Evolutionary conservation across 225 moss, liverwort and hornwort species (phyloP).

Genomic region (Marchantia paleacea): DNA sequence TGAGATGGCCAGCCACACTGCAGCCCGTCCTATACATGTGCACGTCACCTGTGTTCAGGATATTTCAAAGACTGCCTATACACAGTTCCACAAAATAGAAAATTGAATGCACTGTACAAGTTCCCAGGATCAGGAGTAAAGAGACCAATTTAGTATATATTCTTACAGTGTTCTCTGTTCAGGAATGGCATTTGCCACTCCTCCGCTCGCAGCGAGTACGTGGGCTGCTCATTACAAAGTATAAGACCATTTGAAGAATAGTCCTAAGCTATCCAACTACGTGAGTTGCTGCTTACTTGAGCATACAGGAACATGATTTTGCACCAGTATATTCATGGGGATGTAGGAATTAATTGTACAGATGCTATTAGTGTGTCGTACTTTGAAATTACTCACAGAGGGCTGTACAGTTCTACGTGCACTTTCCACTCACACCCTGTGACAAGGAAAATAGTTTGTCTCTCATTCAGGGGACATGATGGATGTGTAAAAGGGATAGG

Average conservation of each 20-base stretch:
- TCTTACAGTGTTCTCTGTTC: slow-evolving; percentile 3
- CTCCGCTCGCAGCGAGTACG: background rate
- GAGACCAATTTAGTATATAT: background rate
- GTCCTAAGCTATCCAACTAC: background rate
- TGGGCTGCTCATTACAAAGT: background rate
- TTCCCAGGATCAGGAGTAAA: background rate
- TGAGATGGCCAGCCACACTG: too few species aligned
- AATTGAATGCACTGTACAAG: background rate
- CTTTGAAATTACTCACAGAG: background rate
- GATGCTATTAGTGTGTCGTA: background rate
- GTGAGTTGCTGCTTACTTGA: background rate
- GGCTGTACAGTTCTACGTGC: slow-evolving; percentile 5
- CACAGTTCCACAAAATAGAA: too few species aligned
- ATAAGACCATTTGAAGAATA: background rate
- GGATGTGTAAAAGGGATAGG: background rate
- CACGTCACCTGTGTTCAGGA: background rate
- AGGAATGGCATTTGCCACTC: slow-evolving; percentile 3
- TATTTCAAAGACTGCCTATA: background rate
- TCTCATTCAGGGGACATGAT: background rate
- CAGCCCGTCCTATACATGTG: too few species aligned
- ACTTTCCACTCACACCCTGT: background rate
- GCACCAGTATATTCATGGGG: background rate
- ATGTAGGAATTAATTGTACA: background rate
- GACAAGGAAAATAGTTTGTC: background rate
- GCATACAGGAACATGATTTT: slow-evolving; percentile 4